These are phyloP conservation scores for Reutealis trisperma DNA, from an alignment of 345 rosid species.

Conservation along the genomic window DNA sequence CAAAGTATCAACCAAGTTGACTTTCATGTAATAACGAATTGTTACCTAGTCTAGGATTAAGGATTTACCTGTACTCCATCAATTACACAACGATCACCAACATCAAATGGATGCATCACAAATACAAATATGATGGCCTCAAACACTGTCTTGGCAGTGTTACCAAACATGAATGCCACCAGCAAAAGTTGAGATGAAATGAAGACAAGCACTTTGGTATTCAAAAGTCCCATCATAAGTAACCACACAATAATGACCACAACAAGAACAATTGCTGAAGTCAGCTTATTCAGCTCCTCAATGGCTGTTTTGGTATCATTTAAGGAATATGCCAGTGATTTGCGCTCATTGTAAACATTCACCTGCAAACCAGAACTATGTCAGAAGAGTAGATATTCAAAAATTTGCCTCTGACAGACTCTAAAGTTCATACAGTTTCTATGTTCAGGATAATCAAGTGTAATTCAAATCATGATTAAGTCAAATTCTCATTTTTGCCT, in stretches of 20 bases:
- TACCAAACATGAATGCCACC: conserved; percentile 56
- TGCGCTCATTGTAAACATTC: conserved; percentile 60
- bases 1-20: conserved; percentile 9
- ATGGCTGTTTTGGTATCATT: conserved; percentile 71
- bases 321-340: conserved; percentile 56
- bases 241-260: conserved; percentile 46
- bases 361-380: conserved; percentile 38
- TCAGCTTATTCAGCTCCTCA: conserved; percentile 63
- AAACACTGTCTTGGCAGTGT: conserved; percentile 56
- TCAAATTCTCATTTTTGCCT: background rate
- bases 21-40: background rate
- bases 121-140: conserved; percentile 82
- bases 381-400: background rate
- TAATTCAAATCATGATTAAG: no score
- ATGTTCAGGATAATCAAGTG: background rate
- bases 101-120: conserved; percentile 78
- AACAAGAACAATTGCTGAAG: conserved; percentile 40
- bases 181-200: conserved; percentile 64
- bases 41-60: background rate
- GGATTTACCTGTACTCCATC: conserved; percentile 69
- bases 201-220: conserved; percentile 51
- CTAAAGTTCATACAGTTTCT: background rate
- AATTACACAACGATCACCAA: conserved; percentile 80
- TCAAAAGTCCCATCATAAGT: conserved; percentile 57
- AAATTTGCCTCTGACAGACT: background rate